Conservation (phyloP, 2,329 filamentous ascomycete species). For the Volutella citrinella region DNA sequence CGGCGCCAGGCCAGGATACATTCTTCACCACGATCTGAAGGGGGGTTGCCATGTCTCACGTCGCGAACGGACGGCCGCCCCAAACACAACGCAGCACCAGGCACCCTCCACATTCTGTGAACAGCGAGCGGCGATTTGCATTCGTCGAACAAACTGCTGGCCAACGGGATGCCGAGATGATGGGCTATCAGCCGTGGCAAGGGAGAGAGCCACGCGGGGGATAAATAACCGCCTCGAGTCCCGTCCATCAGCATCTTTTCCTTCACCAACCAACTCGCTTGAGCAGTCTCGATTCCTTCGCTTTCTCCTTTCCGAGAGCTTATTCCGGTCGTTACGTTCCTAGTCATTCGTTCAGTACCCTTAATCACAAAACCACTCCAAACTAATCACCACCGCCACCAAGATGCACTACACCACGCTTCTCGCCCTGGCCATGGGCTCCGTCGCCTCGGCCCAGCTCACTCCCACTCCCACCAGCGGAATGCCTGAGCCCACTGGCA, state of each 20-base stretch:
- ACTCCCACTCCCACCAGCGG: conserved; percentile 4
- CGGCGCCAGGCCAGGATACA: conserved; percentile 9
- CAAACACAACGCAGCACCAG: no score
- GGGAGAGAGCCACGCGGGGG: no score
- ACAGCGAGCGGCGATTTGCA: conserved; percentile 12
- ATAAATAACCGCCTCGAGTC: conserved; percentile 27
- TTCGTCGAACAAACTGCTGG: no score
- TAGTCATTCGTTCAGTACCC: conserved; percentile 26
- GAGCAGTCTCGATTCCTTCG: conserved; percentile 31
- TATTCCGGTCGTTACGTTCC: conserved; percentile 20
- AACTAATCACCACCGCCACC: conserved; percentile 12
- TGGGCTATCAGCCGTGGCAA: no score
- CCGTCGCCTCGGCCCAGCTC: conserved; percentile 25
- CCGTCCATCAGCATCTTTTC: conserved; percentile 11
- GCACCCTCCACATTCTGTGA: no score
- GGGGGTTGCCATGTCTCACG: conserved; percentile 23
- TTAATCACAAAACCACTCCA: no score
- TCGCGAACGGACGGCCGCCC: no score
- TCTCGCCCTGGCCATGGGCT: conserved; percentile 29
- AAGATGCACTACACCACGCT: conserved; percentile 31
- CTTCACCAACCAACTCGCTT: conserved; percentile 19
- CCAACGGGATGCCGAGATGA: no score
- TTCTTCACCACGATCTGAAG: conserved; percentile 19
- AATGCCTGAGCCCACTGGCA: conserved; percentile 3
- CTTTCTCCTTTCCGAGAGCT: conserved; percentile 25